phyloP scores from a whole-genome alignment of 495 filamentous ascomycete genomes.

The Aspergillus carlsbadensis region DNA sequence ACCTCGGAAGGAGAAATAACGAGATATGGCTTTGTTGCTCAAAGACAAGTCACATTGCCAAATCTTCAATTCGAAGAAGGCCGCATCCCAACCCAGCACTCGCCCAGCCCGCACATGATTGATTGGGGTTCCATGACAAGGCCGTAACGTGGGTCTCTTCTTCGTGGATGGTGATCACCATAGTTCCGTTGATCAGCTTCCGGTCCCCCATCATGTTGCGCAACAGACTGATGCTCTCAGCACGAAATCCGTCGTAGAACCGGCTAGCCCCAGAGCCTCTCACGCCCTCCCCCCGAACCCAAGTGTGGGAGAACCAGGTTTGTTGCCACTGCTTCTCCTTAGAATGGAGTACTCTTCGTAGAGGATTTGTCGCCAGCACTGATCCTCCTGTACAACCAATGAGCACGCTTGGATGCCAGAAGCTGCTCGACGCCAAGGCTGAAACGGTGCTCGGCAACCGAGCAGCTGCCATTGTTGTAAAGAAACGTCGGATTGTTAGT shows the following conservation, averaged over 20 bases:
- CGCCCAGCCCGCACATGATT: slow-evolving; percentile 61
- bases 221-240: slow-evolving; percentile 40
- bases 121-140: slow-evolving; percentile 68
- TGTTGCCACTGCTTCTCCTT: slow-evolving; percentile 58
- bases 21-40: background rate
- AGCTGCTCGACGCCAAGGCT: slow-evolving; percentile 41
- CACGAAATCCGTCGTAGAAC: slow-evolving; percentile 59
- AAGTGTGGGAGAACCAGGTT: slow-evolving; percentile 64
- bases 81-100: slow-evolving; percentile 62
- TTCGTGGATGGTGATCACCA: slow-evolving; percentile 55
- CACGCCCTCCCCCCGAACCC: slow-evolving; percentile 36
- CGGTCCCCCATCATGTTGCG: slow-evolving; percentile 32
- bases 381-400: slow-evolving; percentile 57
- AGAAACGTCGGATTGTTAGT: slow-evolving; percentile 56
- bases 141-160: slow-evolving; percentile 54
- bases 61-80: slow-evolving; percentile 66
- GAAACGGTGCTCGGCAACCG: slow-evolving; percentile 38
- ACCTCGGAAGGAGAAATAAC: background rate
- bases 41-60: slow-evolving; percentile 41
- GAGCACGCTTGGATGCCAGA: slow-evolving; percentile 54
- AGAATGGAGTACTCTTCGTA: slow-evolving; percentile 50
- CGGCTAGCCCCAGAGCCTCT: slow-evolving; percentile 45
- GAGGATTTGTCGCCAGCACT: slow-evolving; percentile 54
- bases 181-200: slow-evolving; percentile 35
- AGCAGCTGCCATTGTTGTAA: slow-evolving; percentile 42